Percentiles rank a stretch among this genome's conserved stretches.
These are phyloP conservation scores for Teratosphaeriaceae sp. DNA, from an alignment of 2,329 filamentous ascomycete genomes.

Conservation along the genomic window DNA sequence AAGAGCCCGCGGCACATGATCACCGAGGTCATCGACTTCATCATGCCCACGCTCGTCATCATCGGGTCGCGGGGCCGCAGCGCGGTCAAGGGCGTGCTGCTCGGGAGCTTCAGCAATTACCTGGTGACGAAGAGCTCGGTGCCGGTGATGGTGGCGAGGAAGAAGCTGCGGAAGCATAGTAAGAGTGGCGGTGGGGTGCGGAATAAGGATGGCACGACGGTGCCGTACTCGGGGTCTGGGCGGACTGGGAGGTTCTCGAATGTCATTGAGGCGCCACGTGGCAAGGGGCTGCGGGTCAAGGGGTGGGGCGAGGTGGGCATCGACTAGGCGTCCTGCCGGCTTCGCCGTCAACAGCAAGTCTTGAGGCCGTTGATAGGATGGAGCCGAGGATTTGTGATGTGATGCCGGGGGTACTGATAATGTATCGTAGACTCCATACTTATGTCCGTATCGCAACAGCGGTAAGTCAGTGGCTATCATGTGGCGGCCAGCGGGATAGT, in stretches of 20 bases:
- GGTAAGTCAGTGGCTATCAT: too few relatives aligned
- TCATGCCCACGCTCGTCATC: slow-evolving; percentile 87
- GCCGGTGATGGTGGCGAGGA: slow-evolving; percentile 95
- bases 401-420: too few relatives aligned
- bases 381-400: too few relatives aligned
- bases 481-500: too few relatives aligned
- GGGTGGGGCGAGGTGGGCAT: slow-evolving; percentile 31
- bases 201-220: slow-evolving; percentile 26
- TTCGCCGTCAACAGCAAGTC: too few relatives aligned
- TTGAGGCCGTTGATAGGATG: too few relatives aligned
- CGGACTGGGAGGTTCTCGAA: slow-evolving; percentile 25
- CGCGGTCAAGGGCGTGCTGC: slow-evolving; percentile 86
- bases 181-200: slow-evolving; percentile 28
- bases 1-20: slow-evolving; percentile 96
- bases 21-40: slow-evolving; percentile 90
- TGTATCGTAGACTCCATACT: too few relatives aligned
- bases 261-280: slow-evolving; percentile 27
- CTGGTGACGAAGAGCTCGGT: slow-evolving; percentile 94
- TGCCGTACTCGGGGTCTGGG: slow-evolving; percentile 26
- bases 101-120: slow-evolving; percentile 97
- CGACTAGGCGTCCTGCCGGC: too few relatives aligned
- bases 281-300: slow-evolving; percentile 25
- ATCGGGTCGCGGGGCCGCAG: slow-evolving; percentile 87
- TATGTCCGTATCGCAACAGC: too few relatives aligned
- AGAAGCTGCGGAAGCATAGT: slow-evolving; percentile 78